Evolutionary conservation across 2,329 filamentous ascomycete species (phyloP).

Genomic region (Pochonia chlamydosporia): DNA sequence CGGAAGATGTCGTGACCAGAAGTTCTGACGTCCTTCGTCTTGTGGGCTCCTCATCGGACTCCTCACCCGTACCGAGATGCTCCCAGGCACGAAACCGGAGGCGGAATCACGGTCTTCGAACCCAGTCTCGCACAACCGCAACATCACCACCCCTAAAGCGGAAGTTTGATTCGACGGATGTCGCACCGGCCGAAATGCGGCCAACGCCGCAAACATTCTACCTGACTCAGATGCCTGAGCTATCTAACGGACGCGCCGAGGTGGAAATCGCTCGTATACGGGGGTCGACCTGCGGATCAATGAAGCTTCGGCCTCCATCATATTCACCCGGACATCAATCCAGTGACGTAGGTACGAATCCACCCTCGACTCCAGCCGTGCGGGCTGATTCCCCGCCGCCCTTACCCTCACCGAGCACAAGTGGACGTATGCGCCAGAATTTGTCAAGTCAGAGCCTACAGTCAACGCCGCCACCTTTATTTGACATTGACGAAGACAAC

Average conservation of each 20-base stretch:
- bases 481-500: slow-evolving; percentile 35
- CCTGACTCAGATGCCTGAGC: slow-evolving; percentile 72
- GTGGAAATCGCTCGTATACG: slow-evolving; percentile 92
- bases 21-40: slow-evolving; percentile 29
- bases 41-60: slow-evolving; percentile 53
- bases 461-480: slow-evolving; percentile 57
- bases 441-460: slow-evolving; percentile 76
- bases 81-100: slow-evolving; percentile 60
- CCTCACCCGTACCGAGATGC: slow-evolving; percentile 66
- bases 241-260: slow-evolving; percentile 78
- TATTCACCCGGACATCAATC: slow-evolving; percentile 62
- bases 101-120: slow-evolving; percentile 63
- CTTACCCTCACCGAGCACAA: slow-evolving; percentile 92
- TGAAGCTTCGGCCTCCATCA: slow-evolving; percentile 58
- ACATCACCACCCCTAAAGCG: slow-evolving; percentile 63
- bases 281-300: slow-evolving; percentile 86
- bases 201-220: slow-evolving; percentile 58
- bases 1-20: slow-evolving; percentile 44
- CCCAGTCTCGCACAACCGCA: slow-evolving; percentile 58
- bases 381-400: slow-evolving; percentile 69
- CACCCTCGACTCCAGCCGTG: slow-evolving; percentile 76
- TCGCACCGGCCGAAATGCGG: slow-evolving; percentile 83
- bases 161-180: slow-evolving; percentile 73
- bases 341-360: slow-evolving; percentile 56
- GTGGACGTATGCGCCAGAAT: slow-evolving; percentile 80